These are phyloP conservation scores for Amanita rimosa DNA, from an alignment of 768 basidiomycete genomes.

Conservation along the genomic window DNA sequence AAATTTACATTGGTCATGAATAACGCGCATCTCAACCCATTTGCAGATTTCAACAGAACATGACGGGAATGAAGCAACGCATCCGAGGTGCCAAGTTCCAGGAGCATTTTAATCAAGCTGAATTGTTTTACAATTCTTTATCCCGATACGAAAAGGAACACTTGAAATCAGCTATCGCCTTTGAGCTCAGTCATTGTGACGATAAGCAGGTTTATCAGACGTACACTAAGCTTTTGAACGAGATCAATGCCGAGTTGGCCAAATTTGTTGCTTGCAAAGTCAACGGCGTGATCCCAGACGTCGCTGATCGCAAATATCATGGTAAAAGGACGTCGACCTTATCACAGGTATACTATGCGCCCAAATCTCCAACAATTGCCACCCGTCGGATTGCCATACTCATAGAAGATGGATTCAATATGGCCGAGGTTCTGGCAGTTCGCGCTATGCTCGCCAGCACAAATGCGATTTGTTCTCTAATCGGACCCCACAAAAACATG, in stretches of 20 bases:
- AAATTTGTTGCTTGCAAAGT: conserved; percentile 55
- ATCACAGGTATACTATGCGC: conserved; percentile 46
- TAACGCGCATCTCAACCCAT: conserved; percentile 10
- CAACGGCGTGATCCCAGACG: conserved; percentile 44
- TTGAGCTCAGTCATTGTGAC: conserved; percentile 80
- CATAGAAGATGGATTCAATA: conserved; percentile 65
- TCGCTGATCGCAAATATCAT: conserved; percentile 40
- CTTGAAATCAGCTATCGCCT: conserved; percentile 57
- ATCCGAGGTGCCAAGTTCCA: conserved; percentile 62
- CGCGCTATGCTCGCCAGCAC: conserved; percentile 38
- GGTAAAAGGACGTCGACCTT: conserved; percentile 44
- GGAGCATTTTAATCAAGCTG: conserved; percentile 67
- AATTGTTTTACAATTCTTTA: conserved; percentile 81
- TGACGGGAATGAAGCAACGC: conserved; percentile 47
- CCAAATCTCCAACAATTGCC: conserved; percentile 46
- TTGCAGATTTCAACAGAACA: conserved; percentile 34
- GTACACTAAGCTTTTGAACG: conserved; percentile 57
- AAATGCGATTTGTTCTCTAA: conserved; percentile 49
- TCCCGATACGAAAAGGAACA: conserved; percentile 58
- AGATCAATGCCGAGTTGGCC: conserved; percentile 69
- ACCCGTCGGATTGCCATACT: conserved; percentile 70
- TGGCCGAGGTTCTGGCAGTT: conserved; percentile 45
- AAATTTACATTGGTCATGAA: conserved; percentile 9
- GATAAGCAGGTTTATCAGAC: conserved; percentile 59
- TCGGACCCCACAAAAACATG: conserved; percentile 58